Conservation (phyloP, 1,139 yeast species). For the Zygosaccharomyces pseudobailii region DNA sequence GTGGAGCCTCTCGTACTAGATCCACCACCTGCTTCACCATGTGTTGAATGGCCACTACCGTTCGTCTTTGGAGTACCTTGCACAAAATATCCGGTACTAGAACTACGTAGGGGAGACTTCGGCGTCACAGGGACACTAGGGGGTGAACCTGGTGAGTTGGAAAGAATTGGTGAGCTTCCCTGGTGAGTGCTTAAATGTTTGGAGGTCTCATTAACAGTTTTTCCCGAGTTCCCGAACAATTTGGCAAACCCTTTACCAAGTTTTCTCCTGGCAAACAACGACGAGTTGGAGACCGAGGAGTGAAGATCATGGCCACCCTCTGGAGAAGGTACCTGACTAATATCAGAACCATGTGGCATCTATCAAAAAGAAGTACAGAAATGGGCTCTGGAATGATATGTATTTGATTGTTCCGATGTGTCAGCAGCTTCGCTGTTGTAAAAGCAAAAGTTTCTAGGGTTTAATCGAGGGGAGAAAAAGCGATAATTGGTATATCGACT, state of each 20-base stretch:
- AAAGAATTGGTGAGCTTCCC: neutral
- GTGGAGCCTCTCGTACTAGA: neutral
- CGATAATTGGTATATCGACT: neutral
- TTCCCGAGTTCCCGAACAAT: constrained; percentile 6
- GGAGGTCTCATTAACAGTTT: neutral
- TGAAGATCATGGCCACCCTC: constrained; percentile 9
- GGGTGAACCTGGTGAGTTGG: neutral
- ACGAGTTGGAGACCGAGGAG: constrained; percentile 12
- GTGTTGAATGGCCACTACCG: neutral
- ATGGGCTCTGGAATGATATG: neutral
- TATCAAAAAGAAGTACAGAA: neutral
- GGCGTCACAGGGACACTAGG: neutral
- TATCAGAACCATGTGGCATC: constrained; percentile 9
- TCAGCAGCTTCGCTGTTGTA: neutral
- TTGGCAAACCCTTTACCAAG: constrained; percentile 14
- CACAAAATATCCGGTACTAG: constrained; percentile 2
- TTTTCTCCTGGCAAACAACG: constrained; percentile 16
- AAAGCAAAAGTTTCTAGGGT: neutral
- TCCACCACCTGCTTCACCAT: neutral
- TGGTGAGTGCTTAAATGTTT: neutral
- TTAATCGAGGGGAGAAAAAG: neutral
- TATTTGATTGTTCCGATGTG: neutral
- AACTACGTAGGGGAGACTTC: neutral
- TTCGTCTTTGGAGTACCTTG: constrained; percentile 2
- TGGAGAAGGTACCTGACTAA: constrained; percentile 3